Conservation (phyloP, 805 yeast genomes). For the Lipomyces yamanashiensis region DNA sequence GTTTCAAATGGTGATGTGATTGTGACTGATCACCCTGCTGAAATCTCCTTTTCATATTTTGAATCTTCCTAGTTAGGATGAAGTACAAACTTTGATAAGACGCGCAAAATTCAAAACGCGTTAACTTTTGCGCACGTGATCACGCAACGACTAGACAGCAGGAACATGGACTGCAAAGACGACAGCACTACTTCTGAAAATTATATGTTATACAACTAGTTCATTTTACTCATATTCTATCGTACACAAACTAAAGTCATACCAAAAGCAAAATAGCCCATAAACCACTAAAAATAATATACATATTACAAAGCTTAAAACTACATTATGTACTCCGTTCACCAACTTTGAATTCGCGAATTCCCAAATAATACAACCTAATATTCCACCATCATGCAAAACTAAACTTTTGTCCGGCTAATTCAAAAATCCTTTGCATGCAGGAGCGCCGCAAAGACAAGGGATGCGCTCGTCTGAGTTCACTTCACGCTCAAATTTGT, state of each 20-base stretch:
- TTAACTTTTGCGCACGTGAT: no score
- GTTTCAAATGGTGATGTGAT: background rate
- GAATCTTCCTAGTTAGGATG: background rate
- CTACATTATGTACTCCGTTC: background rate
- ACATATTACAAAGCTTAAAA: background rate
- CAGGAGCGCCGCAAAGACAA: slow-evolving; percentile 94
- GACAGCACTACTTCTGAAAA: no score
- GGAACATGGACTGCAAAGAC: no score
- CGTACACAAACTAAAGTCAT: background rate
- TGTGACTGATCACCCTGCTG: background rate
- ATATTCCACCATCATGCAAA: background rate
- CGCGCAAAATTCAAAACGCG: no score
- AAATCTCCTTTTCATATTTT: background rate
- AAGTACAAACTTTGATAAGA: background rate
- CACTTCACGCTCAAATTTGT: slow-evolving; percentile 76
- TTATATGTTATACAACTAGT: background rate
- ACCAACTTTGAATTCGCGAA: no score
- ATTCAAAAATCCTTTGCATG: slow-evolving; percentile 90
- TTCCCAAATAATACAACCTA: background rate
- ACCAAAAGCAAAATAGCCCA: background rate
- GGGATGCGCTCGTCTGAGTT: slow-evolving; percentile 45
- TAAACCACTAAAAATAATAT: background rate
- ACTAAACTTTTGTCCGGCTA: slow-evolving; percentile 41
- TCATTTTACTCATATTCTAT: background rate
- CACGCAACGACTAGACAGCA: background rate